These are phyloP conservation scores for Saccharomycopsis capsularis DNA, from an alignment of 805 yeast species.

Conservation along the genomic window DNA sequence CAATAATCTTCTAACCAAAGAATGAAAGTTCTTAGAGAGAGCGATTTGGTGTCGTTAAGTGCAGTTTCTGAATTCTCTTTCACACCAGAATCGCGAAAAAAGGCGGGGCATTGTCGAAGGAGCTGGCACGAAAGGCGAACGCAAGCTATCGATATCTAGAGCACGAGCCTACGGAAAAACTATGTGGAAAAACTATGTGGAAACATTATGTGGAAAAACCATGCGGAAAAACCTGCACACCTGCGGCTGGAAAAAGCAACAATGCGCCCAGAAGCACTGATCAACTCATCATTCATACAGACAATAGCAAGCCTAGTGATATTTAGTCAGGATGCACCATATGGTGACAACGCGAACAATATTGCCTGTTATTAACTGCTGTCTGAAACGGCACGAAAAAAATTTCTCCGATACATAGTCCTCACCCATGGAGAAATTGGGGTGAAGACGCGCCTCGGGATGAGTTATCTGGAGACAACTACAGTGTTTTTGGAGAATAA, in stretches of 20 bases:
- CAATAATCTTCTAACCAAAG: neutral
- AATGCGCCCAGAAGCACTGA: no score
- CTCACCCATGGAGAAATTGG: no score
- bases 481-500: neutral
- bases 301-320: neutral
- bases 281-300: neutral
- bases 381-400: neutral
- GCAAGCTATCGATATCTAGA: neutral
- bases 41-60: no score
- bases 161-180: neutral
- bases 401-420: no score
- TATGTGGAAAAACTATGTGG: neutral
- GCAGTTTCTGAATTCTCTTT: no score
- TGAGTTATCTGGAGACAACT: neutral
- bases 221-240: no score
- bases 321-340: neutral
- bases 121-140: no score
- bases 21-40: no score
- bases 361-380: neutral
- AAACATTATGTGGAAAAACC: neutral
- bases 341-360: neutral
- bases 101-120: neutral
- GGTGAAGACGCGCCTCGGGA: neutral
- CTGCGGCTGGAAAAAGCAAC: no score
- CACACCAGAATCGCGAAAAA: neutral